phyloP scores from a whole-genome alignment of 2,329 filamentous ascomycete species.

The Hymenoscyphus infarciens region DNA sequence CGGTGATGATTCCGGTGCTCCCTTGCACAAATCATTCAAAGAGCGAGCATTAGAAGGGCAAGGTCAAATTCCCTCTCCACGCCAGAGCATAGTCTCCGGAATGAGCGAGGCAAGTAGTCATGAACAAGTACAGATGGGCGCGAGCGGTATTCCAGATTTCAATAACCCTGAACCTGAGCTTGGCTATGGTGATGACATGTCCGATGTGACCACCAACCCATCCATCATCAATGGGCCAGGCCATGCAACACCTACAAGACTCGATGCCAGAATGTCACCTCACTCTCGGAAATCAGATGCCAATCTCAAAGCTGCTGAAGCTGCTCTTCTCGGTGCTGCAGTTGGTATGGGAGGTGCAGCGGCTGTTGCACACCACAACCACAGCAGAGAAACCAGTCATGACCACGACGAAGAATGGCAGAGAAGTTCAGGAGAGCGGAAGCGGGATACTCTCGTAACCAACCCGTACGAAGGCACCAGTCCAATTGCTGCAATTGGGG shows the following conservation, averaged over 20 bases:
- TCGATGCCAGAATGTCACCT: slow-evolving; percentile 14
- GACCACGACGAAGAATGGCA: slow-evolving; percentile 63
- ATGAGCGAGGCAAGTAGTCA: slow-evolving; percentile 43
- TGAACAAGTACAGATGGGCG: slow-evolving; percentile 55
- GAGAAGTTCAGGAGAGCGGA: slow-evolving; percentile 58
- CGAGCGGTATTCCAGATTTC: slow-evolving; percentile 66
- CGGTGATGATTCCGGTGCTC: slow-evolving; percentile 43
- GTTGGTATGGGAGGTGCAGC: slow-evolving; percentile 52
- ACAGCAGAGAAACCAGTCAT: slow-evolving; percentile 53
- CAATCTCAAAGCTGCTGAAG: slow-evolving; percentile 35
- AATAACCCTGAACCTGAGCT: slow-evolving; percentile 74
- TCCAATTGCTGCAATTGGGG: slow-evolving; percentile 48
- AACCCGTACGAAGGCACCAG: slow-evolving; percentile 65
- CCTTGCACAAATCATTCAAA: slow-evolving; percentile 62
- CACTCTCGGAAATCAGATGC: slow-evolving; percentile 23
- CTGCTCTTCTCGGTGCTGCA: slow-evolving; percentile 43
- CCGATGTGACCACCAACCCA: slow-evolving; percentile 77
- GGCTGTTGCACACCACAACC: slow-evolving; percentile 43
- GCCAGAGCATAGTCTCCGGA: slow-evolving; percentile 56
- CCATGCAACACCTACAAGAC: slow-evolving; percentile 46
- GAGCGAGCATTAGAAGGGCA: slow-evolving; percentile 57
- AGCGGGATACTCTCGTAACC: slow-evolving; percentile 62
- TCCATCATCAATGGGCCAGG: slow-evolving; percentile 76
- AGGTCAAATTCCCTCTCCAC: slow-evolving; percentile 51
- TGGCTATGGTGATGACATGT: slow-evolving; percentile 58